Evolutionary conservation across 2,329 filamentous ascomycete species (phyloP).

Genomic region (Ilyonectria robusta): DNA sequence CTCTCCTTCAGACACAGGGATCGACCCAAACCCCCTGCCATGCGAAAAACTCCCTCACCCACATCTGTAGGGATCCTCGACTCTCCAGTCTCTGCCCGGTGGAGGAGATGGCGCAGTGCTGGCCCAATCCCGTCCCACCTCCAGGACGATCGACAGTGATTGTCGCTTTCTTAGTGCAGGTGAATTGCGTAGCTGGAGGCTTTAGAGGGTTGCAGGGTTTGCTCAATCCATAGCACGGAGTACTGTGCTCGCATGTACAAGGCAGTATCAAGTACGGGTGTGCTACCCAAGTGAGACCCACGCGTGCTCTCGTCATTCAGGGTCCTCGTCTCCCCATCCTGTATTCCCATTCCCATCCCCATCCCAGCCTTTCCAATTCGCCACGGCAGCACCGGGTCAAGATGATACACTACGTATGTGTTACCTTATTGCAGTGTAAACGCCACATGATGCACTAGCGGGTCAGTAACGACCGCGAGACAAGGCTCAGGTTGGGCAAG

Average conservation of each 20-base stretch:
- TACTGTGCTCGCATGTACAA: slow-evolving; percentile 4
- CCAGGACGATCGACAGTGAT: slow-evolving; percentile 44
- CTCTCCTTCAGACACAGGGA: not conserved
- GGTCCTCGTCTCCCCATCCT: slow-evolving; percentile 37
- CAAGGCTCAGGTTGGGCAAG: slow-evolving; percentile 13
- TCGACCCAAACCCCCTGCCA: not conserved
- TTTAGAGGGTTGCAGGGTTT: slow-evolving; percentile 28
- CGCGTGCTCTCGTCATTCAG: slow-evolving; percentile 38
- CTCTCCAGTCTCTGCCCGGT: slow-evolving; percentile 11
- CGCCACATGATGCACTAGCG: slow-evolving; percentile 4
- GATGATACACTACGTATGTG: not conserved
- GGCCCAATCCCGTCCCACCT: slow-evolving; percentile 37
- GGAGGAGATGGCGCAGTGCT: slow-evolving; percentile 18
- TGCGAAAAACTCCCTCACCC: slow-evolving; percentile 23
- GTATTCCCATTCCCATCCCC: not conserved
- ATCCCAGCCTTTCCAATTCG: not conserved
- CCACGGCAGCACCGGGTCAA: not conserved
- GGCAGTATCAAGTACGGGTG: not conserved
- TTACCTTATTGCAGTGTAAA: slow-evolving; percentile 1
- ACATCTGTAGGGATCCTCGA: slow-evolving; percentile 33
- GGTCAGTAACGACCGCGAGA: slow-evolving; percentile 10
- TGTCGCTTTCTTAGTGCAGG: slow-evolving; percentile 42
- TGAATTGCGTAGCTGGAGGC: slow-evolving; percentile 45
- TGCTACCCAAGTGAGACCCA: slow-evolving; percentile 3
- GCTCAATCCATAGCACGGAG: slow-evolving; percentile 2